Percentiles rank a stretch among this genome's conserved stretches.
Evolutionary conservation across 75 land plant genomes (phyloP).

Genomic region (Azolla pinnata): DNA sequence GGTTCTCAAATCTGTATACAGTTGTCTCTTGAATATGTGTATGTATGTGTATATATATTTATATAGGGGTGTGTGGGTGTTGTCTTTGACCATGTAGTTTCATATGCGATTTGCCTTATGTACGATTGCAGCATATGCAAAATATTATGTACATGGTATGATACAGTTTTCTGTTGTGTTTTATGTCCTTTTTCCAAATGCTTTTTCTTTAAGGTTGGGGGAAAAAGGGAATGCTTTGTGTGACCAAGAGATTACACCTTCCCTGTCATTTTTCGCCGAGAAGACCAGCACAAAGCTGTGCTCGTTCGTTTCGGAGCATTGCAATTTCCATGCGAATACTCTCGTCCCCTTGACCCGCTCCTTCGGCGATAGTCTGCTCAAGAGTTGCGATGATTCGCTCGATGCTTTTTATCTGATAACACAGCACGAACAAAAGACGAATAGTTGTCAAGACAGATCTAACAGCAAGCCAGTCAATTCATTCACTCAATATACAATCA

Average conservation of each 20-base stretch:
- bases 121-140: neutral
- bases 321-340: slow-evolving; percentile 45
- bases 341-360: slow-evolving; percentile 45
- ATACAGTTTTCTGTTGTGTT: neutral
- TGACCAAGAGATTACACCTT: too few relatives aligned
- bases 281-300: slow-evolving; percentile 49
- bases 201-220: too few relatives aligned
- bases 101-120: too few relatives aligned
- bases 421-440: neutral
- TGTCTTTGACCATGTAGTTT: too few relatives aligned
- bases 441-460: neutral
- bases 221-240: too few relatives aligned
- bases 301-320: slow-evolving; percentile 44
- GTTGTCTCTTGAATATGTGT: too few relatives aligned
- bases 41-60: too few relatives aligned
- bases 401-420: slow-evolving; percentile 41
- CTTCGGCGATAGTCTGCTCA: slow-evolving; percentile 51
- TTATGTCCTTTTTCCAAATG: neutral
- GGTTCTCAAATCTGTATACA: neutral
- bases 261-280: slow-evolving; percentile 40
- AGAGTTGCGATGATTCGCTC: slow-evolving; percentile 44
- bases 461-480: too few relatives aligned
- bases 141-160: slow-evolving; percentile 7
- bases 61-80: too few relatives aligned
- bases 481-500: too few relatives aligned